These are phyloP conservation scores for Didymella pomorum DNA, from an alignment of 2,329 filamentous ascomycete species.

Conservation along the genomic window DNA sequence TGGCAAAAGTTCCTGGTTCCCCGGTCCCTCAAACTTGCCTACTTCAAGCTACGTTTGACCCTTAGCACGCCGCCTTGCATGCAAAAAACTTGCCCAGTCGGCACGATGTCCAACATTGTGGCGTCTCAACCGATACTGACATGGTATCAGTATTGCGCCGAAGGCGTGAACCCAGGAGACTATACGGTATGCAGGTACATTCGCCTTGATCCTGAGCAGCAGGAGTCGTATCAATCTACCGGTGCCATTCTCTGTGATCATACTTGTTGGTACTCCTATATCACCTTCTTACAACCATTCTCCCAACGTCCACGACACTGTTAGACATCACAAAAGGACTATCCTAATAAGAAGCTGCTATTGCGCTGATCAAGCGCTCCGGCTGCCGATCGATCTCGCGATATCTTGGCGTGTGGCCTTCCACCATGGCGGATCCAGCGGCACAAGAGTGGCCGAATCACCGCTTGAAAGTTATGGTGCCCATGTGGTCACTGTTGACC, in stretches of 20 bases:
- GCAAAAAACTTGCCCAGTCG: background rate
- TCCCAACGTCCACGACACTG: background rate
- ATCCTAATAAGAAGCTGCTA: background rate
- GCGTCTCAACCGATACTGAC: background rate
- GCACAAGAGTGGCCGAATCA: constrained; percentile 36
- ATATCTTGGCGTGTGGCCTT: background rate
- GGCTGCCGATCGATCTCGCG: background rate
- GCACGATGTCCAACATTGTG: background rate
- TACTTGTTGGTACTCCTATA: background rate
- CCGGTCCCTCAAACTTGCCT: background rate
- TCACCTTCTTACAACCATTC: background rate
- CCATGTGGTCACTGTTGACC: constrained; percentile 26
- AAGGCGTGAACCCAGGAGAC: background rate
- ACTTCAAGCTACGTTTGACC: background rate
- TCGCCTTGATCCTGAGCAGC: background rate
- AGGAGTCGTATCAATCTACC: background rate
- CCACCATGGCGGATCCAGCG: constrained; percentile 8
- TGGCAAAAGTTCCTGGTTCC: background rate
- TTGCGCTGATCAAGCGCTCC: background rate
- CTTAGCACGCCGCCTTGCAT: background rate
- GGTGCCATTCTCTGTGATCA: background rate
- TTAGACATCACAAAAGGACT: background rate
- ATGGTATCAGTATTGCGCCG: background rate
- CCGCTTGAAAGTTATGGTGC: constrained; percentile 26
- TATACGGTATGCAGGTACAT: constrained; percentile 2